Evolutionary conservation across 441 rosid genomes (phyloP), one percentile per base, ranked within the genome.

Genomic region (Syzygium malaccense): DNA sequence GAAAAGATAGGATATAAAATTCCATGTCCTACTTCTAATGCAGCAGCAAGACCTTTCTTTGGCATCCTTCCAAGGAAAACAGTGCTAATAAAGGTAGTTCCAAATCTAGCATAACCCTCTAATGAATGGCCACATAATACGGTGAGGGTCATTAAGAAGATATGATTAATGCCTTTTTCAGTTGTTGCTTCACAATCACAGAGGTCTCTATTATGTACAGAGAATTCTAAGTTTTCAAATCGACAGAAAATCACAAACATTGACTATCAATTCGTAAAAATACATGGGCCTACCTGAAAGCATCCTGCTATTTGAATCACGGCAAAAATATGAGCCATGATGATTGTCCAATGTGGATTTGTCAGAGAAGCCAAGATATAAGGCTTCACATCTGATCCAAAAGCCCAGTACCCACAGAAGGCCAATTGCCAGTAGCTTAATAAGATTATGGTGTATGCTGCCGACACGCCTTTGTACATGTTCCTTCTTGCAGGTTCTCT

Each of bases 261-360:
- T 23, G 51, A 0, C 53, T 41, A 41, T 41, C 51, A 4, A 75
- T 75, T 41, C 6, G 17, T 75, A 3, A 41, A 75, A 41, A 13
- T 75, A 75, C 30, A 14, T 20, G 17, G n/a, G 51, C 51, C 18
- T 88, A 91, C 95, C 93, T 93, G 94, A 92, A 89, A 93, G 92
- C 94, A 93, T 86, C 94, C 96, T 33, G 93, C 91, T 71, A 94
- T 94, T 85, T 93, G 96, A 86, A 92, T 88, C 55, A 92, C 93
- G 3, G 95, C 93, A 87, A 94, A 91, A 85, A 92, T 80, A 87
- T 93, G 93, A 58, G 93, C 93, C 94, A 94, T 93, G 56, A 93
- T 87, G 66, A 92, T 90, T 30, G 94, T 90, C 95, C 96, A 94
- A 86, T 89, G 86, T 25, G 94, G 95, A 84, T 89, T 71, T 9